Evolutionary conservation across 345 rosid species (phyloP).

Genomic region (Leavenworthia alabamica): DNA sequence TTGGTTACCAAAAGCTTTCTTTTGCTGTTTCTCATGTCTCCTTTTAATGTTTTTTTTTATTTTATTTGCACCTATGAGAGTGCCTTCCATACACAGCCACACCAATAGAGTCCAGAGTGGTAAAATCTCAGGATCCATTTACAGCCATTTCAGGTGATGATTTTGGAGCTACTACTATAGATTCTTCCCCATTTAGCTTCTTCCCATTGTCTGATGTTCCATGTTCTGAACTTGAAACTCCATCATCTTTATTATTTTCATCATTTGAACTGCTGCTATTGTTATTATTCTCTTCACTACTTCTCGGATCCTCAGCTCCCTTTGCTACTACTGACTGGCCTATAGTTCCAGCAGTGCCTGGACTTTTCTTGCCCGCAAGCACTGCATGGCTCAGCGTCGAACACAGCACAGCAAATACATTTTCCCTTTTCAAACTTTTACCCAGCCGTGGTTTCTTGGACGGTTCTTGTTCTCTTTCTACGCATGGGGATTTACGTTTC

Average conservation of each 20-base stretch:
- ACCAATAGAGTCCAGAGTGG: constrained; percentile 14
- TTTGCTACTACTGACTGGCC: constrained; percentile 17
- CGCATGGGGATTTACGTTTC: constrained; percentile 58
- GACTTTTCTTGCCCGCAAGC: constrained; percentile 57
- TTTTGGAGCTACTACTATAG: constrained; percentile 52
- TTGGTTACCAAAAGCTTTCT: constrained; percentile 17
- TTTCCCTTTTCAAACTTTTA: constrained; percentile 50
- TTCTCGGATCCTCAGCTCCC: constrained; percentile 33
- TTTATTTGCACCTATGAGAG: constrained; percentile 25
- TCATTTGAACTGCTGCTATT: constrained; percentile 39
- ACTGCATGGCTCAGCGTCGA: constrained; percentile 83
- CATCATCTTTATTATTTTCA: constrained; percentile 50
- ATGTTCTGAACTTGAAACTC: constrained; percentile 58
- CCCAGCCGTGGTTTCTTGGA: constrained; percentile 56
- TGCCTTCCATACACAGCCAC: constrained; percentile 19
- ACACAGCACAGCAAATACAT: constrained; percentile 72
- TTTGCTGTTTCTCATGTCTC: constrained; percentile 18
- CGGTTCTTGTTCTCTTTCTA: constrained; percentile 57
- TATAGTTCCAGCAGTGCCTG: too few species aligned
- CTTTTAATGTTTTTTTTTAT: too few species aligned
- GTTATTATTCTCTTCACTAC: constrained; percentile 28
- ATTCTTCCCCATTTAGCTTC: constrained; percentile 53
- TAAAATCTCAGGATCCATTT: constrained; percentile 66
- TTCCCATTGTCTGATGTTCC: constrained; percentile 32
- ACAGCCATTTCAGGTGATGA: constrained; percentile 90